Evolutionary conservation across 176 grass and related monocot species (phyloP).

Genomic region (Triticum aestivum): IWGSC_CS_RefSeq_v2.1 NC_057800.1:658930553-658931052

Average conservation of each 20-base stretch:
- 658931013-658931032: constrained; percentile 65
- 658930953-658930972: constrained; percentile 94
- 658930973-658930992: constrained; percentile 86
- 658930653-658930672: not conserved
- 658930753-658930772: not conserved
- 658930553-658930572: constrained; percentile 86
- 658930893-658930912: constrained; percentile 70
- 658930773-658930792: constrained; percentile 12
- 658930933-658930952: constrained; percentile 83
- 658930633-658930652: not conserved
- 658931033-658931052: constrained; percentile 87
- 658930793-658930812: constrained; percentile 73
- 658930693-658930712: not conserved
- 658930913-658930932: constrained; percentile 69
- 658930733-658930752: constrained; percentile 2
- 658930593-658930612: constrained; percentile 30
- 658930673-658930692: not conserved
- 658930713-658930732: not conserved
- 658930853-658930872: constrained; percentile 67
- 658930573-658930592: constrained; percentile 94
- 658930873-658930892: constrained; percentile 61
- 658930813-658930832: constrained; percentile 38
- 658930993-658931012: constrained; percentile 68
- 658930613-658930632: not conserved
- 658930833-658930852: constrained; percentile 35